Conservation (phyloP, 2,329 filamentous ascomycete species). For the Fusarium hostae region DNA sequence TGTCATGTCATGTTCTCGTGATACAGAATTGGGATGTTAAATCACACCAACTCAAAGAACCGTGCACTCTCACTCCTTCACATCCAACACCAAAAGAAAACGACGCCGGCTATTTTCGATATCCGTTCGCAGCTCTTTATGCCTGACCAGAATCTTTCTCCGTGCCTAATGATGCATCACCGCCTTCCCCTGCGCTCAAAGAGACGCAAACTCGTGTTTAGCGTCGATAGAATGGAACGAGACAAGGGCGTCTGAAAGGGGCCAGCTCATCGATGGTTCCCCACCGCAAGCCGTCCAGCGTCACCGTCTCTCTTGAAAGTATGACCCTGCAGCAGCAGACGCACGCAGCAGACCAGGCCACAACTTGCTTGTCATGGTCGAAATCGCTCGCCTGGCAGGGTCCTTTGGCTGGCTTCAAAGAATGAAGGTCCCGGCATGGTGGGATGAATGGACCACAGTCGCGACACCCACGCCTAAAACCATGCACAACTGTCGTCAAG, state of each 20-base stretch:
- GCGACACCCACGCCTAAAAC: slow-evolving; percentile 23
- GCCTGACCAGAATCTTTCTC: slow-evolving; percentile 40
- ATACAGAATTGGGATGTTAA: slow-evolving; percentile 7
- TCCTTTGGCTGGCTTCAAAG: slow-evolving; percentile 29
- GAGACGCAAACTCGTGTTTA: slow-evolving; percentile 40
- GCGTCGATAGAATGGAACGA: slow-evolving; percentile 44
- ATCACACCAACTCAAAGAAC: slow-evolving; percentile 15
- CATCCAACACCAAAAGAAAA: slow-evolving; percentile 13
- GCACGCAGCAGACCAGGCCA: slow-evolving; percentile 19
- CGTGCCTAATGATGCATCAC: slow-evolving; percentile 46
- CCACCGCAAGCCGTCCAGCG: slow-evolving; percentile 43
- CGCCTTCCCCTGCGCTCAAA: slow-evolving; percentile 41
- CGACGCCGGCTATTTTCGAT: slow-evolving; percentile 5
- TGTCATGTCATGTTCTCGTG: slow-evolving; percentile 13
- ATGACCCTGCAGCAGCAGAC: slow-evolving; percentile 42
- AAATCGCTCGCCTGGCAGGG: slow-evolving; percentile 30
- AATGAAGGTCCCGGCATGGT: slow-evolving; percentile 22
- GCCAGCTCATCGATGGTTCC: slow-evolving; percentile 46
- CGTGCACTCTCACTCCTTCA: slow-evolving; percentile 18
- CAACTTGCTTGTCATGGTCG: slow-evolving; percentile 15
- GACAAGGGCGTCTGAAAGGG: slow-evolving; percentile 45
- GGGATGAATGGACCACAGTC: slow-evolving; percentile 32
- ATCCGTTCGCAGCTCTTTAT: slow-evolving; percentile 32
- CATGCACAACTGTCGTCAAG: slow-evolving; percentile 35
- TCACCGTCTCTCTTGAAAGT: slow-evolving; percentile 44